phyloP scores from a whole-genome alignment of 2,329 filamentous ascomycete genomes.

The Fusarium floridanum region DNA sequence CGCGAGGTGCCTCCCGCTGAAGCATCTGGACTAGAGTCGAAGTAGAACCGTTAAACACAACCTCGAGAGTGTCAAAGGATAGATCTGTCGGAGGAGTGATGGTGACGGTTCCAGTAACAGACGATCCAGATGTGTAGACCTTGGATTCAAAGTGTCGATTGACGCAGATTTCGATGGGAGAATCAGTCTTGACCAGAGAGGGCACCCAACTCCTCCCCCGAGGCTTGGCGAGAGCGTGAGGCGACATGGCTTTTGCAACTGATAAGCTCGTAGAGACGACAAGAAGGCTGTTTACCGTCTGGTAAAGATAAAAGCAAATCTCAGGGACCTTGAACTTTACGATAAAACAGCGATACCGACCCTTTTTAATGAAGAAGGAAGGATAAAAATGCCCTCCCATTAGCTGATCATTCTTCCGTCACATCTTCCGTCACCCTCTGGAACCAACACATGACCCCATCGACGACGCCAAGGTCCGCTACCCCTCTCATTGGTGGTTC shows the following conservation, averaged over 20 bases:
- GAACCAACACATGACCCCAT: conserved; percentile 1
- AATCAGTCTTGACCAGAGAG: conserved; percentile 12
- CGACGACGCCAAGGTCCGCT: not conserved
- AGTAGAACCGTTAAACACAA: conserved; percentile 22
- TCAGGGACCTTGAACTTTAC: not conserved
- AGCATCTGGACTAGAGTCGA: conserved; percentile 24
- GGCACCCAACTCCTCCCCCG: conserved; percentile 30
- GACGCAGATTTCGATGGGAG: conserved; percentile 30
- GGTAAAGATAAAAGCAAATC: not conserved
- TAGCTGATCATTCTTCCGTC: conserved; percentile 10
- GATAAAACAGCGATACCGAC: not conserved
- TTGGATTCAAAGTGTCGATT: conserved; percentile 38
- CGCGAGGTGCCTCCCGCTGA: conserved; percentile 22
- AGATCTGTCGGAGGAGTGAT: conserved; percentile 21
- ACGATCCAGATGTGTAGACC: conserved; percentile 34
- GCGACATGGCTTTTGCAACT: not conserved
- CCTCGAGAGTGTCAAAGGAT: conserved; percentile 23
- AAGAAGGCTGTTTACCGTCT: not conserved
- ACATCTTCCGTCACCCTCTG: conserved; percentile 1
- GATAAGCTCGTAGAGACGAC: not conserved
- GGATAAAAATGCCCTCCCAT: not conserved
- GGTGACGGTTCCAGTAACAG: conserved; percentile 22
- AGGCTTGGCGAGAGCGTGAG: conserved; percentile 9
- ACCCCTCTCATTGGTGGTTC: not conserved
- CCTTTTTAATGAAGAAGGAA: conserved; percentile 1